These are phyloP conservation scores for Noccaea bulbosa DNA, from an alignment of 345 rosid genomes.

Conservation along the genomic window DNA sequence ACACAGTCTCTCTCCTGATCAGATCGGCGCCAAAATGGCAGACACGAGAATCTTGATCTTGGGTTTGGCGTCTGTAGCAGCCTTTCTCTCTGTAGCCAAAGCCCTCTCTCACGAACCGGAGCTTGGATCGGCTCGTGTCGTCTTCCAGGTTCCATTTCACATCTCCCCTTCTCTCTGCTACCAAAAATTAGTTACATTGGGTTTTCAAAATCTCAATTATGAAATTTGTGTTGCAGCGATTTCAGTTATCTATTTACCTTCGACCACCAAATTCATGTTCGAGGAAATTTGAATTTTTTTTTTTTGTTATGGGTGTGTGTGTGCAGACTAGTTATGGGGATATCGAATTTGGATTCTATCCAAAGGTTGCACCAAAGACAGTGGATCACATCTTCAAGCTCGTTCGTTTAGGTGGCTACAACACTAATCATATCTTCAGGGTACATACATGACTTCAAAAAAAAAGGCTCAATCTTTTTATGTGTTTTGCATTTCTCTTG, in stretches of 20 bases:
- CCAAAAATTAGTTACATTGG: not conserved
- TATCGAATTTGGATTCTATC: slow-evolving; percentile 90
- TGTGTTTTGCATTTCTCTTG: not conserved
- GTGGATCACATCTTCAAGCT: slow-evolving; percentile 94
- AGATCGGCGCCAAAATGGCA: slow-evolving; percentile 45
- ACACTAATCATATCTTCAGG: slow-evolving; percentile 95
- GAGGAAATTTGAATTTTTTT: not conserved
- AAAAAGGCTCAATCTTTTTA: slow-evolving; percentile 19
- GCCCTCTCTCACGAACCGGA: slow-evolving; percentile 60
- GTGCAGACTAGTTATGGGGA: slow-evolving; percentile 84
- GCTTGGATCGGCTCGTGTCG: slow-evolving; percentile 88
- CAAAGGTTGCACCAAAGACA: slow-evolving; percentile 86
- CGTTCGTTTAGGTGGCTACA: slow-evolving; percentile 87
- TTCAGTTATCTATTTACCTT: not conserved
- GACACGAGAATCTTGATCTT: slow-evolving; percentile 38
- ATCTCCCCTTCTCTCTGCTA: slow-evolving; percentile 14
- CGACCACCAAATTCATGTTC: not conserved
- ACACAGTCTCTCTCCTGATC: slow-evolving; percentile 6
- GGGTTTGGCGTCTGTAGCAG: slow-evolving; percentile 39
- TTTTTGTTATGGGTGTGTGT: not conserved
- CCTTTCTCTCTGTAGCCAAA: slow-evolving; percentile 39
- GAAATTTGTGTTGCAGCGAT: not conserved
- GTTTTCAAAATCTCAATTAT: too few relatives aligned
- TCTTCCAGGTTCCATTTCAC: slow-evolving; percentile 67
- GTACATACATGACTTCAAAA: slow-evolving; percentile 50